These are phyloP conservation scores for Myxozyma kluyveri DNA, from an alignment of 805 yeast species.

Conservation along the genomic window DNA sequence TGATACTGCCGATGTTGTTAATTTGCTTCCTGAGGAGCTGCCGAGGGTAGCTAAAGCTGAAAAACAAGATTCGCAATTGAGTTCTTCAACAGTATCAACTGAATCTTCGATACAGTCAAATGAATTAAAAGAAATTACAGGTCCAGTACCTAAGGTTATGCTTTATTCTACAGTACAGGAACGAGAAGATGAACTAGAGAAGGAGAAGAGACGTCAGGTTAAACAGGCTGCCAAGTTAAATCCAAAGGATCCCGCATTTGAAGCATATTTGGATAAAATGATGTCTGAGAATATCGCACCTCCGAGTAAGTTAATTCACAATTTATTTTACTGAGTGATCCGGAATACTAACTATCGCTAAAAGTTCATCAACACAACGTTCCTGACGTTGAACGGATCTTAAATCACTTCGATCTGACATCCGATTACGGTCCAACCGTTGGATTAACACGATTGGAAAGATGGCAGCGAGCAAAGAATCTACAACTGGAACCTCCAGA, in stretches of 20 bases:
- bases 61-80: background rate
- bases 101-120: background rate
- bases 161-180: background rate
- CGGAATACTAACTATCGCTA: background rate
- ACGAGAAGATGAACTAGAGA: background rate
- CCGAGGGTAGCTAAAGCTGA: too few species aligned
- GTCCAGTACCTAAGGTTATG: too few species aligned
- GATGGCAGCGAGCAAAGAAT: constrained; percentile 42
- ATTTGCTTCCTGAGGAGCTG: too few species aligned
- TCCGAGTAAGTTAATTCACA: background rate
- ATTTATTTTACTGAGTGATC: background rate
- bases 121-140: too few species aligned
- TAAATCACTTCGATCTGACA: constrained; percentile 39
- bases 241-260: background rate
- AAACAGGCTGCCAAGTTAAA: background rate
- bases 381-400: constrained; percentile 35
- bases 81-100: background rate
- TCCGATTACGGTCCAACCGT: constrained; percentile 41
- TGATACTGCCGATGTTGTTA: background rate
- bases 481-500: constrained; percentile 42
- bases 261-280: background rate
- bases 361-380: constrained; percentile 37
- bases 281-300: background rate
- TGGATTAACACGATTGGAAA: constrained; percentile 40
- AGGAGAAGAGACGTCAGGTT: background rate